phyloP scores from a whole-genome alignment of 2,329 filamentous ascomycete genomes.

The Zalaria obscura region DNA sequence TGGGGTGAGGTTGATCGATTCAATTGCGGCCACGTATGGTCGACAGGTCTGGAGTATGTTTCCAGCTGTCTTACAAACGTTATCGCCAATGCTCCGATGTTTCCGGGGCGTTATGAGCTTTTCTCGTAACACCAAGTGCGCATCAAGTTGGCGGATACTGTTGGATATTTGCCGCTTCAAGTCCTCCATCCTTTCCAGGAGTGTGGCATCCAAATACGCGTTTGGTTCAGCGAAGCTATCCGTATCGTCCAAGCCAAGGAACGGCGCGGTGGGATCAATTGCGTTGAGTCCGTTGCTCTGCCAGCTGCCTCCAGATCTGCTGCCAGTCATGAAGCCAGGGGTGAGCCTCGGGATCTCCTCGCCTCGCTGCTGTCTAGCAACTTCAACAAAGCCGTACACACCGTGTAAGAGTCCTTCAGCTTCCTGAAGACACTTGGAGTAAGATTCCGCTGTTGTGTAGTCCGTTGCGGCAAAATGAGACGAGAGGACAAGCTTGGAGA shows the following conservation, averaged over 20 bases:
- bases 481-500: constrained; percentile 96
- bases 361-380: constrained; percentile 82
- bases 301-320: constrained; percentile 76
- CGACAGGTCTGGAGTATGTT: constrained; percentile 80
- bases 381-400: constrained; percentile 91
- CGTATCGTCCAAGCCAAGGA: constrained; percentile 76
- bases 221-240: constrained; percentile 60
- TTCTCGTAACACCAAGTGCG: constrained; percentile 61
- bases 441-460: constrained; percentile 86
- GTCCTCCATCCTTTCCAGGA: constrained; percentile 75
- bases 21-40: constrained; percentile 77
- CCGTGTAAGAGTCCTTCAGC: constrained; percentile 92
- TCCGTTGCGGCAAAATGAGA: constrained; percentile 95
- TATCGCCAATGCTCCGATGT: constrained; percentile 70
- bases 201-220: constrained; percentile 56
- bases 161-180: constrained; percentile 74
- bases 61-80: constrained; percentile 62
- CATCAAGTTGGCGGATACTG: constrained; percentile 75
- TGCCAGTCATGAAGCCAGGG: constrained; percentile 84
- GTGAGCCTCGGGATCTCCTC: constrained; percentile 87
- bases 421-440: constrained; percentile 89
- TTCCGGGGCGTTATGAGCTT: constrained; percentile 67
- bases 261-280: constrained; percentile 55
- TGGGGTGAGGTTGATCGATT: constrained; percentile 78
- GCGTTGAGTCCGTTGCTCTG: constrained; percentile 50